Percentiles rank a stretch among this genome's conserved stretches.
Evolutionary conservation across 2,329 filamentous ascomycete genomes (phyloP).

Genomic region (Paecilomyces niveus): DNA sequence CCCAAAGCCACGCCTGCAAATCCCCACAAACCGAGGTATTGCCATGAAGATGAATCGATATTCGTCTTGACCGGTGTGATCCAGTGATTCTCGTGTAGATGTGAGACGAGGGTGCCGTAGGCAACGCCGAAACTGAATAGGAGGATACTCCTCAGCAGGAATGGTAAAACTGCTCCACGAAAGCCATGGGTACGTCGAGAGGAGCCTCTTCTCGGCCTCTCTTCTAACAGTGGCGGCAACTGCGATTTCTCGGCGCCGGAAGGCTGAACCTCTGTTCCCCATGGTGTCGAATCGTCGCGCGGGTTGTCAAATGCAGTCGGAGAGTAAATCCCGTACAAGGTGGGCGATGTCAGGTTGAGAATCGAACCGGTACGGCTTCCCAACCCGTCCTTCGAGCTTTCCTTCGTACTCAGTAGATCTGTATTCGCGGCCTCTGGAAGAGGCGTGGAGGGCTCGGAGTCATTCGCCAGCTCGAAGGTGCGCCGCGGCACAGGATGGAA

Average conservation of each 20-base stretch:
- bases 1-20: conserved; percentile 70
- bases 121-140: conserved; percentile 73
- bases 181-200: conserved; percentile 32
- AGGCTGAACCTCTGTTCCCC: conserved; percentile 70
- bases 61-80: conserved; percentile 57
- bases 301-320: conserved; percentile 52
- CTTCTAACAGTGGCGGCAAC: conserved; percentile 32
- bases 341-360: conserved; percentile 80
- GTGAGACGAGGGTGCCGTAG: conserved; percentile 75
- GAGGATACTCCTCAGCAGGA: conserved; percentile 52
- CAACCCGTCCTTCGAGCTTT: conserved; percentile 24
- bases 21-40: conserved; percentile 77
- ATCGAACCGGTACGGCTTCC: conserved; percentile 68
- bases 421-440: conserved; percentile 25
- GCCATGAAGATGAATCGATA: conserved; percentile 50
- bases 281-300: conserved; percentile 61
- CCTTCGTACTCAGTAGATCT: conserved; percentile 27
- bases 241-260: conserved; percentile 43
- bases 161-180: conserved; percentile 44
- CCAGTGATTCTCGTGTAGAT: conserved; percentile 63
- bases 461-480: conserved; percentile 56
- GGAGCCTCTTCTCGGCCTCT: conserved; percentile 23
- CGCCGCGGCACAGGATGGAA: conserved; percentile 65
- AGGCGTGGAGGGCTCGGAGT: conserved; percentile 34
- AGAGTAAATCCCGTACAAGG: conserved; percentile 85